phyloP scores from a whole-genome alignment of 1,139 yeast genomes.

The Magnusiomyces ingens region DNA sequence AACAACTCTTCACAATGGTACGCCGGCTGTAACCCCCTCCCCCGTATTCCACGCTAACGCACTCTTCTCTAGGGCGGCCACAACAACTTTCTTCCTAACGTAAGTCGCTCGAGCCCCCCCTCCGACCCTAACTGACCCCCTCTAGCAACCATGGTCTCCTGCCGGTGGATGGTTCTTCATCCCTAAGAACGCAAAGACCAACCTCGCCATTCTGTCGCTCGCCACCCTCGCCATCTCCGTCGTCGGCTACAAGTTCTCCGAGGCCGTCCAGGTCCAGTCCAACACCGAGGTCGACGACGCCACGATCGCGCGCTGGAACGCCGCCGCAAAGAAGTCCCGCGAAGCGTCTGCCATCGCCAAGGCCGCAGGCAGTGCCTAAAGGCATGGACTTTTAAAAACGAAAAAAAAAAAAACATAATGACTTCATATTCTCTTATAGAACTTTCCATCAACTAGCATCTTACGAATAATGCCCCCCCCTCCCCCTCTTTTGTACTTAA shows the following conservation, averaged over 20 bases:
- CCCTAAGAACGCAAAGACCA: constrained; percentile 38
- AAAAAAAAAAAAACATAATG: too few species aligned
- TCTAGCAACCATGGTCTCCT: constrained; percentile 34
- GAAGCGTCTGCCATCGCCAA: constrained; percentile 27
- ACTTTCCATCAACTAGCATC: too few species aligned
- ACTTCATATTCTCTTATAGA: too few species aligned
- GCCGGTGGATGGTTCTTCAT: constrained; percentile 41
- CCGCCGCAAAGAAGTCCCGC: constrained; percentile 35
- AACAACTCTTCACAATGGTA: background rate
- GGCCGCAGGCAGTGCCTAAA: constrained; percentile 16
- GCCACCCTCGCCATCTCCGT: constrained; percentile 31
- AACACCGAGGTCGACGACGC: constrained; percentile 31
- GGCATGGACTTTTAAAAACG: background rate
- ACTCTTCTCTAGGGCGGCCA: constrained; percentile 12
- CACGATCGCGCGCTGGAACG: constrained; percentile 35
- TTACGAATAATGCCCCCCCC: too few species aligned
- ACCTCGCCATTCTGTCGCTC: constrained; percentile 30
- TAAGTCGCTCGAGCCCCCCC: background rate
- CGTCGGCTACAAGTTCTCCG: constrained; percentile 29
- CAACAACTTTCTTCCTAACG: constrained; percentile 14
- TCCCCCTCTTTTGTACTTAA: too few species aligned
- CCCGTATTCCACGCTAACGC: background rate
- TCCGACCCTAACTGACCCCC: too few species aligned
- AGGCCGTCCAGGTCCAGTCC: constrained; percentile 27
- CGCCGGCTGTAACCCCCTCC: background rate